Evolutionary conservation across 2,329 filamentous ascomycete genomes (phyloP).

Genomic region (Trichophyton verrucosum): DNA sequence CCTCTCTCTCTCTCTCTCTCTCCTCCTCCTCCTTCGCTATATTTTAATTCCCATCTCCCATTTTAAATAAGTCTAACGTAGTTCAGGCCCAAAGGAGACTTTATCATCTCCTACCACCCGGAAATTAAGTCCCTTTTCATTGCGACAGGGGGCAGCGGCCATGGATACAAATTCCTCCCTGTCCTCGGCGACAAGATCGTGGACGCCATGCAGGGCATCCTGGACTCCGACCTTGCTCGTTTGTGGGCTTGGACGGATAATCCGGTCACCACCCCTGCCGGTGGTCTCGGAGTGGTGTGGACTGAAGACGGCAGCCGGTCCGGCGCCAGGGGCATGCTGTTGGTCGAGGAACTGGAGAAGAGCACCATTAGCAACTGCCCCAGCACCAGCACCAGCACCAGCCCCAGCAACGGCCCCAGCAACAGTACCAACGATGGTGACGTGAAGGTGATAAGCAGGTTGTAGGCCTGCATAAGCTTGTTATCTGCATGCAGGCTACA

Average conservation of each 20-base stretch:
- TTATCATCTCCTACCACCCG: constrained; percentile 59
- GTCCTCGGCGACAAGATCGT: constrained; percentile 42
- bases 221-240: constrained; percentile 30
- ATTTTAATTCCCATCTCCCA: background rate
- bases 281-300: constrained; percentile 19
- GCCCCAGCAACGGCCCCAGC: no score
- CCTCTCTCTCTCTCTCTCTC: no score
- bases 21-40: no score
- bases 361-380: background rate
- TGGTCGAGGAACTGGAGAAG: constrained; percentile 30
- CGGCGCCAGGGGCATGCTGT: constrained; percentile 23
- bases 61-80: background rate
- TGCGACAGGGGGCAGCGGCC: constrained; percentile 42
- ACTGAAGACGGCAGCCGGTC: constrained; percentile 29
- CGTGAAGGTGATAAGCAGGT: constrained; percentile 4
- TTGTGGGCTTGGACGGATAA: constrained; percentile 33
- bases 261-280: background rate
- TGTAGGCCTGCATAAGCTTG: background rate
- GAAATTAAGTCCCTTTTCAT: constrained; percentile 39
- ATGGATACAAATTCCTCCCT: constrained; percentile 44
- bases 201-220: constrained; percentile 33
- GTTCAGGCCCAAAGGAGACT: constrained; percentile 48
- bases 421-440: background rate
- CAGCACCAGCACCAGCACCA: background rate
- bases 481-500: no score